Base-by-base conservation (phyloP, 2,329 filamentous ascomycete species). In the Verticillium isaacii region DNA sequence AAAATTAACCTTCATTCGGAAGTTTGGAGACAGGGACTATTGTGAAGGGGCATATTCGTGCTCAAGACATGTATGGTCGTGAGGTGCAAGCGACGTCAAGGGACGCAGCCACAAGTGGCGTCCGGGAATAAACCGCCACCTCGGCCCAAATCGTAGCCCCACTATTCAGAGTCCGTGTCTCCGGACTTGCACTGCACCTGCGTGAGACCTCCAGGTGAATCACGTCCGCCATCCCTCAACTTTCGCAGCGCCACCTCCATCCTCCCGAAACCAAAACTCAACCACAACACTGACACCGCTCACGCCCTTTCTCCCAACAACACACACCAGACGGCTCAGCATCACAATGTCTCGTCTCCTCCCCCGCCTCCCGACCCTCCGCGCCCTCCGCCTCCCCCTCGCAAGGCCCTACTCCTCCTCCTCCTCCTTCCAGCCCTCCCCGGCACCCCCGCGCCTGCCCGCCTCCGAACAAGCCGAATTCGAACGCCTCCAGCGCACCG, bases 381-480 rank as follows among this genome's bases (percentile, higher is more conserved):
- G 62, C 32, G 7, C 58, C 60, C 54, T 64, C 60, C 66, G 66
- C 59, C 62, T 59, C 57, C 61, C 58, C 50, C 52, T 60, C 36
- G 58, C 61, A 59, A 32, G 52, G 32, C 56, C 61, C 41, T 54
- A 56, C 56, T 50, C 64, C 61, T 65, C 62, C 61, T 45, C 64
- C 61, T 71, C 68, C 66, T 68, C 77, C 65, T 85, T 83, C 76
- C 73, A 77, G 60, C 70, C 78, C 19, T 80, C 80, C 14, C 91
- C 94, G 29, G 78, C 91, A 8, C 95, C 95, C 17, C 93, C 92
- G 0, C 90, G 92, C 57, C 91, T 98, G 12, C 92, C 94, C 7
- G 88, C 92, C 69, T 88, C 91, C 75, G 89, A 97, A 68, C 93
- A 97, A 80, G 91, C 93, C 73, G 86, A 96, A 66, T 97, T 95